Evolutionary conservation across 768 basidiomycete species (phyloP).

Genomic region (Leccinellum albellum): DNA sequence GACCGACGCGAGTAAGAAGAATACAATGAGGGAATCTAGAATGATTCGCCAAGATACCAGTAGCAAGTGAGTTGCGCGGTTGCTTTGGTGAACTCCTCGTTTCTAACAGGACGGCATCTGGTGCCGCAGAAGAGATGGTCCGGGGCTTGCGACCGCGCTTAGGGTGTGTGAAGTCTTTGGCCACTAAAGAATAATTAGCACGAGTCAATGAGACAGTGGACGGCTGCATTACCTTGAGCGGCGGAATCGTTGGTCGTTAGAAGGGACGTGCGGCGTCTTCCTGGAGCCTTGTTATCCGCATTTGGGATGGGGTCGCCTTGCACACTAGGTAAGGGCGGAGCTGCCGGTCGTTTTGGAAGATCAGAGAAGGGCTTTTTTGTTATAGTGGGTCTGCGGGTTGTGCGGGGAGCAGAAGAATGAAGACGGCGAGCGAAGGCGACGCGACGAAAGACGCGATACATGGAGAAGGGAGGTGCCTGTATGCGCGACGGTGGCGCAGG

Average conservation of each 20-base stretch:
- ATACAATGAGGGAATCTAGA: slow-evolving; percentile 82
- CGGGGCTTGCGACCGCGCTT: slow-evolving; percentile 21
- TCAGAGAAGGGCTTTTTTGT: slow-evolving; percentile 55
- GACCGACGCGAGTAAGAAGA: slow-evolving; percentile 86
- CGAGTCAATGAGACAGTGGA: background rate
- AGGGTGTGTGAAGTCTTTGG: slow-evolving; percentile 1
- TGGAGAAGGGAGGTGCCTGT: slow-evolving; percentile 11
- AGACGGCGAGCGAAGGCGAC: slow-evolving; percentile 7
- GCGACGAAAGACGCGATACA: slow-evolving; percentile 11
- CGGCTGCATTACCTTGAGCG: slow-evolving; percentile 7
- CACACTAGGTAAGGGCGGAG: background rate
- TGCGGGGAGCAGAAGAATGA: slow-evolving; percentile 4
- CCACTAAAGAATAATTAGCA: background rate
- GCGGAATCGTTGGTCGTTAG: background rate
- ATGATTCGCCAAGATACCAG: slow-evolving; percentile 68
- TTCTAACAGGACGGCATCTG: background rate
- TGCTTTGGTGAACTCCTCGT: slow-evolving; percentile 10
- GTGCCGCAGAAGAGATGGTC: background rate
- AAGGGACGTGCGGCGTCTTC: background rate
- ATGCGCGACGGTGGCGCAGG: slow-evolving; percentile 33
- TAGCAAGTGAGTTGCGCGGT: slow-evolving; percentile 55
- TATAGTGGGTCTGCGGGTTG: slow-evolving; percentile 11
- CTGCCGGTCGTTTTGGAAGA: slow-evolving; percentile 44
- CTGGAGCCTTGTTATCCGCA: background rate
- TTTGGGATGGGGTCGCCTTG: background rate